These are phyloP conservation scores for Castanopsis chinensis DNA, from an alignment of 306 rosid species.

Conservation along the genomic window DNA sequence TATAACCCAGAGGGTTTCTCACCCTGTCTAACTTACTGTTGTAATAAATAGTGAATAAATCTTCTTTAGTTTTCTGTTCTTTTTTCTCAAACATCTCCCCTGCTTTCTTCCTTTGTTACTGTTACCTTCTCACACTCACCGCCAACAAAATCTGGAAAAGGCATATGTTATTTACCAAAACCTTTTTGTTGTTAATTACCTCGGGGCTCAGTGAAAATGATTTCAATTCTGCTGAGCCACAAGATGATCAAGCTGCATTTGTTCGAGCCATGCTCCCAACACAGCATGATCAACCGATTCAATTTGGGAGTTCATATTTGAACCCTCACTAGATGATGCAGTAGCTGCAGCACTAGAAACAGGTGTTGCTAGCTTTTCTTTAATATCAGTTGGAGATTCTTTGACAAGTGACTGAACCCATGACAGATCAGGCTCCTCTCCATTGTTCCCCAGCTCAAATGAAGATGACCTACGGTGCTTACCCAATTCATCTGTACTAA, in stretches of 20 bases:
- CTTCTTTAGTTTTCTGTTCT: slow-evolving; percentile 7
- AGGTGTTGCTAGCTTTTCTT: slow-evolving; percentile 47
- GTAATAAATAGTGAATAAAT: slow-evolving; percentile 40
- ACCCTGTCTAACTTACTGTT: slow-evolving; percentile 24
- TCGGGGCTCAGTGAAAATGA: slow-evolving; percentile 20
- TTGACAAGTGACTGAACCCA: slow-evolving; percentile 98
- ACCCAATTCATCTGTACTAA: slow-evolving; percentile 60
- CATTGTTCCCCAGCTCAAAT: slow-evolving; percentile 80
- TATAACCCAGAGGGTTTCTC: slow-evolving; percentile 37
- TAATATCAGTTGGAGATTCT: slow-evolving; percentile 80
- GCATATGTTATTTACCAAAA: slow-evolving; percentile 42
- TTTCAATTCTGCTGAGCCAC: slow-evolving; percentile 69
- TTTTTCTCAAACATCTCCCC: slow-evolving; percentile 11
- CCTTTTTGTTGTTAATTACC: slow-evolving; percentile 44
- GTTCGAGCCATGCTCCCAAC: slow-evolving; percentile 64
- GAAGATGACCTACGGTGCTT: slow-evolving; percentile 81
- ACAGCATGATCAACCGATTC: slow-evolving; percentile 57
- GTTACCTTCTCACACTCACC: slow-evolving; percentile 25
- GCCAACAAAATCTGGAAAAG: slow-evolving; percentile 42
- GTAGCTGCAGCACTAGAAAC: slow-evolving; percentile 36
- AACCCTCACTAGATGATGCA: slow-evolving; percentile 42
- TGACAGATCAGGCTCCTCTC: slow-evolving; percentile 92
- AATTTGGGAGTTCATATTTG: slow-evolving; percentile 44
- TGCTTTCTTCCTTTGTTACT: slow-evolving; percentile 23
- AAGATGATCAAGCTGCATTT: slow-evolving; percentile 62